Conservation (phyloP, 257 asterid genomes). For the Fraxinus cuspidata region DNA sequence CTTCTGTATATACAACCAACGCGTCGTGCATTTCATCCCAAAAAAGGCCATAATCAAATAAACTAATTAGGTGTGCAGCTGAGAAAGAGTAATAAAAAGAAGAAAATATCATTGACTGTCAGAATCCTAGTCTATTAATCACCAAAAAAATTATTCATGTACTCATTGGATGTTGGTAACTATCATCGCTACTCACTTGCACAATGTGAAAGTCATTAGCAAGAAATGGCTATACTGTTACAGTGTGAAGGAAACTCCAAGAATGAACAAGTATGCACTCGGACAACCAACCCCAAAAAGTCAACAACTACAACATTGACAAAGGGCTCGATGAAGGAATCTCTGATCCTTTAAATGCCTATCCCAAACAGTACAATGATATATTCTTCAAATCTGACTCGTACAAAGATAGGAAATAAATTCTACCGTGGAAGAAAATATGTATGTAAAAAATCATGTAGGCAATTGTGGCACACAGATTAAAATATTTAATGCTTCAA, state of each 20-base stretch:
- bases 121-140: background rate
- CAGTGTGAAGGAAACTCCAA: background rate
- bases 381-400: background rate
- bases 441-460: background rate
- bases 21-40: background rate
- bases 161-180: background rate
- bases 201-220: background rate
- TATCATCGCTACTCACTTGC: background rate
- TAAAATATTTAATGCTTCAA: constrained; percentile 4
- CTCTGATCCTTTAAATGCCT: background rate
- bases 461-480: constrained; percentile 6
- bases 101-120: background rate
- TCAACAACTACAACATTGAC: background rate
- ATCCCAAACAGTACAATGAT: background rate
- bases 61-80: background rate
- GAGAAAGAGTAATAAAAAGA: background rate
- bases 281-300: background rate
- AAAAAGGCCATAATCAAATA: background rate
- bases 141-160: background rate
- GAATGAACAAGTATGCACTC: background rate
- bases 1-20: constrained; percentile 2
- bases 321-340: background rate
- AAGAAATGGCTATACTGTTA: background rate
- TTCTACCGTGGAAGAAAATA: background rate
- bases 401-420: background rate